phyloP scores from a whole-genome alignment of 805 yeast genomes.

The Starmerella floricola region DNA sequence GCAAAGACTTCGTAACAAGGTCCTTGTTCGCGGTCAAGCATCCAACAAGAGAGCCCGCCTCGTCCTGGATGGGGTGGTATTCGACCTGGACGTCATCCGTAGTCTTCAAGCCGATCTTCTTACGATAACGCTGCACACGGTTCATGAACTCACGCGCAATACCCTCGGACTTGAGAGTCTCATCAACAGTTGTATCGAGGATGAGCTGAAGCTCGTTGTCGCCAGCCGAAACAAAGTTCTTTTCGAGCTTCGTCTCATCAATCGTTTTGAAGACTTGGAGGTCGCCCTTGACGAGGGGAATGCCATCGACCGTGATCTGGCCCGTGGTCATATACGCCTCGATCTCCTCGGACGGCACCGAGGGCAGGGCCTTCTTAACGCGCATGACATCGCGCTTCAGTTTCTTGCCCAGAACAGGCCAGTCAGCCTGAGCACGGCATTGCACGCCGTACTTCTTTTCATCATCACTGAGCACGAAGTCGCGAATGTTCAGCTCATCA shows the following conservation, averaged over 20 bases:
- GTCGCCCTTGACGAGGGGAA: conserved; percentile 76
- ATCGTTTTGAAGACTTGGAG: conserved; percentile 81
- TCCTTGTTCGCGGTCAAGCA: conserved; percentile 55
- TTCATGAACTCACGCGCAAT: conserved; percentile 90
- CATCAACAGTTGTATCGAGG: conserved; percentile 75
- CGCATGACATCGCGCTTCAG: conserved; percentile 84
- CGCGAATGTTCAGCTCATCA: conserved; percentile 90
- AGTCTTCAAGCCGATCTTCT: conserved; percentile 87
- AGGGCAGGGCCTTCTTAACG: conserved; percentile 88
- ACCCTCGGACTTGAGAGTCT: conserved; percentile 86
- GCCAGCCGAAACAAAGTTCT: conserved; percentile 78
- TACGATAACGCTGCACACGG: conserved; percentile 94
- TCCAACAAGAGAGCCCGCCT: conserved; percentile 38
- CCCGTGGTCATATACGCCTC: conserved; percentile 62
- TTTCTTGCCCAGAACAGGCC: conserved; percentile 98
- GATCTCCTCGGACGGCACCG: conserved; percentile 68
- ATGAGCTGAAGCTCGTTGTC: conserved; percentile 82
- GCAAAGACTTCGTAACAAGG: conserved; percentile 64
- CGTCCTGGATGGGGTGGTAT: conserved; percentile 51
- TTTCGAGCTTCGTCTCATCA: conserved; percentile 44
- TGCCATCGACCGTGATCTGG: conserved; percentile 74
- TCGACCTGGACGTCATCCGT: conserved; percentile 91
- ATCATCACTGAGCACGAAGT: conserved; percentile 73
- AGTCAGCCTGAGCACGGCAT: conserved; percentile 91
- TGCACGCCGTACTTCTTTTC: conserved; percentile 86